Conservation (phyloP, 2,329 filamentous ascomycete species). For the Beauveria pseudobassiana region DNA sequence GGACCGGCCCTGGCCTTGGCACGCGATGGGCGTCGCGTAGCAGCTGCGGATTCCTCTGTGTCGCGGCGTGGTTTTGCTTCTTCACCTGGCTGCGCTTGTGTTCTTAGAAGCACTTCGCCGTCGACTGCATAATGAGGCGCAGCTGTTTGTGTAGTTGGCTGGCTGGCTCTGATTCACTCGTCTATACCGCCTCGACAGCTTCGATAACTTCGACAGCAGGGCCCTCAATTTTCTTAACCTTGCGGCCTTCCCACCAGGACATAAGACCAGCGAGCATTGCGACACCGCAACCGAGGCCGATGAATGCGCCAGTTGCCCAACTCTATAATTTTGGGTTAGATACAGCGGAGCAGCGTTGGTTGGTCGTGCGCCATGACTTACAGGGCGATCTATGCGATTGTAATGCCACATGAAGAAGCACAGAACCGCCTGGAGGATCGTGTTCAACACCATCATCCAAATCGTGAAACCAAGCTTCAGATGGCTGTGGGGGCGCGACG, state of each 20-base stretch:
- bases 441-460: slow-evolving; percentile 21
- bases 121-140: too few species aligned
- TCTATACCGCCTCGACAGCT: neutral
- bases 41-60: too few species aligned
- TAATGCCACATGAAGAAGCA: slow-evolving; percentile 21
- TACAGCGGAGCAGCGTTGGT: neutral
- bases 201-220: slow-evolving; percentile 16
- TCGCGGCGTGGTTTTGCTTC: too few species aligned
- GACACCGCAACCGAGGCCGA: slow-evolving; percentile 19
- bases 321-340: neutral
- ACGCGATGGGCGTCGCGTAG: too few species aligned
- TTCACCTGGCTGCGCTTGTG: too few species aligned
- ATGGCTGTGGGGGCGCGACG: slow-evolving; percentile 16
- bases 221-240: slow-evolving; percentile 20
- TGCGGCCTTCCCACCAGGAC: slow-evolving; percentile 21
- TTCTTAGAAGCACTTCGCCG: too few species aligned
- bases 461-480: slow-evolving; percentile 19
- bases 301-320: slow-evolving; percentile 20
- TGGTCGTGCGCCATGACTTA: slow-evolving; percentile 11
- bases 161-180: neutral
- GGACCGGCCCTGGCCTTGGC: too few species aligned
- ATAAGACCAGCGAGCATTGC: slow-evolving; percentile 19
- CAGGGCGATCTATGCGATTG: slow-evolving; percentile 19
- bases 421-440: slow-evolving; percentile 17
- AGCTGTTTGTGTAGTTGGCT: neutral